Percentiles rank a stretch among this genome's conserved stretches.
Evolutionary conservation across 306 rosid genomes (phyloP).

Genomic region (Quercus dentata): DNA sequence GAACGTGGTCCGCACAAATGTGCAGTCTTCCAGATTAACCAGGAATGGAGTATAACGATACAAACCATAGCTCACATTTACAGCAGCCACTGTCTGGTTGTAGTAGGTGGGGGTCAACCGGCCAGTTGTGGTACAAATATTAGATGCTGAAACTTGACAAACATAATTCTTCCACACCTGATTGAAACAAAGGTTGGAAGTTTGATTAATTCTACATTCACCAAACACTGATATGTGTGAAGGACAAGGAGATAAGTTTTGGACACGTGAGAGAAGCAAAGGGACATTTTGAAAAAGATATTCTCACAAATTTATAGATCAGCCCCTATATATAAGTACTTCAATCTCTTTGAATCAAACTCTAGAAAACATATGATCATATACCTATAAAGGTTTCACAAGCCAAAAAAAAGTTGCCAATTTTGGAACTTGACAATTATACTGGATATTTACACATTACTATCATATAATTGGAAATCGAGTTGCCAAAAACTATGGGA

Average conservation of each 20-base stretch:
- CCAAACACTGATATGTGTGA: neutral
- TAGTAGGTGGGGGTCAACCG: slow-evolving; percentile 52
- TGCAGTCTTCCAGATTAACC: slow-evolving; percentile 55
- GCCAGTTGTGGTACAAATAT: slow-evolving; percentile 39
- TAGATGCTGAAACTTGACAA: slow-evolving; percentile 40
- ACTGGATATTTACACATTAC: neutral
- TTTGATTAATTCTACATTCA: neutral
- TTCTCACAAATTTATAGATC: neutral
- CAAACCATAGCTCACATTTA: slow-evolving; percentile 57
- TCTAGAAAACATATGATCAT: neutral
- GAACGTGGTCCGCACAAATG: slow-evolving; percentile 57
- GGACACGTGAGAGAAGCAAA: neutral
- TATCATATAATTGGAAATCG: neutral
- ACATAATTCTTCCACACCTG: slow-evolving; percentile 74
- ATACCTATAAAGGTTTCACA: neutral
- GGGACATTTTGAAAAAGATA: neutral
- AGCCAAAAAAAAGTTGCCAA: neutral
- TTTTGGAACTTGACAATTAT: neutral
- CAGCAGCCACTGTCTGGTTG: slow-evolving; percentile 40
- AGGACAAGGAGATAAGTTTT: neutral
- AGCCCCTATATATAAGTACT: neutral
- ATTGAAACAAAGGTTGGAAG: slow-evolving; percentile 15
- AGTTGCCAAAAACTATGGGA: neutral
- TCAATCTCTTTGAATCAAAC: neutral
- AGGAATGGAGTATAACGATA: slow-evolving; percentile 63